These are phyloP conservation scores for Aureobasidium sp. DNA, from an alignment of 2,329 filamentous ascomycete genomes.

Conservation along the genomic window DNA sequence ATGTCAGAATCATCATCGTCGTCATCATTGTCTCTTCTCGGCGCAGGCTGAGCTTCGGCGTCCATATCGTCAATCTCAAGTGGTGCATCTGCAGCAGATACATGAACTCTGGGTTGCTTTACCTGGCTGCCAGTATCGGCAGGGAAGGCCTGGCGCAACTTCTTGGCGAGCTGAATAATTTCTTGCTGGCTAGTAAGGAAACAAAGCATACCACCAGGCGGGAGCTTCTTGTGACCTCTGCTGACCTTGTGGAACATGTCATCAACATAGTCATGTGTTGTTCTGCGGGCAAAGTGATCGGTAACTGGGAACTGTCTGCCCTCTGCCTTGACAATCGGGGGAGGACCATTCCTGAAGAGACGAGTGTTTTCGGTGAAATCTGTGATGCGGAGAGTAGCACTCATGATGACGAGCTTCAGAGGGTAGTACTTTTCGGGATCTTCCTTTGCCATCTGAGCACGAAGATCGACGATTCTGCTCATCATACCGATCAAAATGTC, in stretches of 20 bases:
- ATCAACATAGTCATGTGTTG: conserved; percentile 79
- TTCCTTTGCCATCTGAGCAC: conserved; percentile 65
- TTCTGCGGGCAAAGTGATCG: conserved; percentile 76
- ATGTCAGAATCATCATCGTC: conserved; percentile 40
- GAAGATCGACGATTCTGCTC: conserved; percentile 79
- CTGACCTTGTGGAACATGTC: conserved; percentile 83
- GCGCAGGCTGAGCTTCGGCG: conserved; percentile 32
- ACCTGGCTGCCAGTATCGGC: conserved; percentile 38
- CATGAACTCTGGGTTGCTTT: conserved; percentile 59
- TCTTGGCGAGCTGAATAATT: conserved; percentile 74
- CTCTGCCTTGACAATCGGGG: conserved; percentile 81
- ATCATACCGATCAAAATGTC: conserved; percentile 98
- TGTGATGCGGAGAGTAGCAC: conserved; percentile 81
- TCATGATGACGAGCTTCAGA: conserved; percentile 96
- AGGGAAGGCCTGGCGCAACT: conserved; percentile 60
- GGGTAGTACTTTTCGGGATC: conserved; percentile 60
- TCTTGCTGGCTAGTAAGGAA: conserved; percentile 93
- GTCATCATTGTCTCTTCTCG: conserved; percentile 35
- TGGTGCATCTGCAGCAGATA: conserved; percentile 59
- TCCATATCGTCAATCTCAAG: conserved; percentile 83
- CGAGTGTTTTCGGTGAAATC: conserved; percentile 80
- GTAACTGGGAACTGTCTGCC: conserved; percentile 88
- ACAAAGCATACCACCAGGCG: conserved; percentile 82
- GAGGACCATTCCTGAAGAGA: conserved; percentile 64
- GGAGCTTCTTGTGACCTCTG: conserved; percentile 80